Conservation (phyloP, 306 rosid species). For the Argentina anserina region DNA sequence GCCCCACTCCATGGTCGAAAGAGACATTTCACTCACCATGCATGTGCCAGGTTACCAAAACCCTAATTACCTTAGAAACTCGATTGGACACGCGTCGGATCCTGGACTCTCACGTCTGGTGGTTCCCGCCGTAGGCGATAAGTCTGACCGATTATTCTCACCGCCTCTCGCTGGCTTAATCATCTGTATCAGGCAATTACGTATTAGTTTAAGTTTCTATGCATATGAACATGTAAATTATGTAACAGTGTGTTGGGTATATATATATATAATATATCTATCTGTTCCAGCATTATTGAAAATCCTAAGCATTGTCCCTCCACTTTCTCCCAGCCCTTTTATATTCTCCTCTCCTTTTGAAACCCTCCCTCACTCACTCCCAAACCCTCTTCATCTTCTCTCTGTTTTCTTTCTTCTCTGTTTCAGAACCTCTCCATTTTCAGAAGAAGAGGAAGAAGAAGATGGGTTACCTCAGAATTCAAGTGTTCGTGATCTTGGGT, state of each 20-base stretch:
- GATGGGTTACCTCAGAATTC: constrained; percentile 46
- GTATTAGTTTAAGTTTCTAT: background rate
- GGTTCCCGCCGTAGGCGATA: constrained; percentile 20
- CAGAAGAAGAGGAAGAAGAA: background rate
- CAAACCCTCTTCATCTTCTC: background rate
- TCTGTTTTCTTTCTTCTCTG: background rate
- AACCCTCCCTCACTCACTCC: background rate
- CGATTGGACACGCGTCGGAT: background rate
- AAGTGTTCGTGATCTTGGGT: constrained; percentile 47
- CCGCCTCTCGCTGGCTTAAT: constrained; percentile 22
- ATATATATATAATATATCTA: no score
- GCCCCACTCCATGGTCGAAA: constrained; percentile 21
- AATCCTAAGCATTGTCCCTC: background rate
- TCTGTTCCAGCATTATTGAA: constrained; percentile 30
- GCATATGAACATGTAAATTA: background rate
- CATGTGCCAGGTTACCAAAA: constrained; percentile 25
- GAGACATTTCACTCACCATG: constrained; percentile 30
- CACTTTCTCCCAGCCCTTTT: constrained; percentile 28
- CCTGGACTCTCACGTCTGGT: background rate
- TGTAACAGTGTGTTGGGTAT: background rate
- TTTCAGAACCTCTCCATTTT: background rate
- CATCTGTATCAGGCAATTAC: background rate
- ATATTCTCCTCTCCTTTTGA: constrained; percentile 27
- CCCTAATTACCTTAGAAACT: constrained; percentile 2
- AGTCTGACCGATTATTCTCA: constrained; percentile 35